Base-by-base conservation (phyloP, 345 rosid species). In the Gossypium thurberi region DNA sequence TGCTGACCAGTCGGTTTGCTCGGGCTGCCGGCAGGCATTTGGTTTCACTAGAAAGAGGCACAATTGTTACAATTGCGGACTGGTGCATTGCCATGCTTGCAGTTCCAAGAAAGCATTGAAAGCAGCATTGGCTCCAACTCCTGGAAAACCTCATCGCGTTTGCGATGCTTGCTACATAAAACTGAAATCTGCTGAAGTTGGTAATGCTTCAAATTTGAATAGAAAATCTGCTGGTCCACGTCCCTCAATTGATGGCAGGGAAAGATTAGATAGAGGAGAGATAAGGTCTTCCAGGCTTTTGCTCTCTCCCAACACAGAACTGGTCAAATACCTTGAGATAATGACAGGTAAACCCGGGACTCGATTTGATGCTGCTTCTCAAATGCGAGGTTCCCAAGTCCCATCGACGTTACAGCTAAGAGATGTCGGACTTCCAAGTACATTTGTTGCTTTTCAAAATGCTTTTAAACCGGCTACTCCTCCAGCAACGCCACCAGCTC, bases 91-190 rank as follows among this genome's bases (percentile, higher is more conserved):
- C 60, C 99, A 95, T 83, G 88, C 86, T 67, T 95, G 98, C 84
- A 95, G 99, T 72, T 95, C 98, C 63, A 92, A 91, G 79, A 95
- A 95, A 72, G 99, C 97, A 73, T 60, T 91, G 83, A 95, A 79
- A 79, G 97, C 98, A 23, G 98, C 99, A 78, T 81, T 95, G 78
- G 98, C 98, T 70, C 98, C 99, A 63, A 95, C 99, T 66, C 98
- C 99, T 4, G 94, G 97, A 69, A 95, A 92, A 76, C 99, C 99
- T 12, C 98, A 92, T 78, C 90, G 98, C 10, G 98, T 95, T 18
- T 95, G 98, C 62, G 99, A 95, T 75, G 86, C 94, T 58, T 95
- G 99, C 77, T 92, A 85, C 75, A 71, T 86, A 15, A 95, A 95
- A 75, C 91, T 95, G 48, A 95, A 95, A 85, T 79, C 94, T 75